Evolutionary conservation across 345 rosid species (phyloP).

Genomic region (Eucalyptus sp.): DNA sequence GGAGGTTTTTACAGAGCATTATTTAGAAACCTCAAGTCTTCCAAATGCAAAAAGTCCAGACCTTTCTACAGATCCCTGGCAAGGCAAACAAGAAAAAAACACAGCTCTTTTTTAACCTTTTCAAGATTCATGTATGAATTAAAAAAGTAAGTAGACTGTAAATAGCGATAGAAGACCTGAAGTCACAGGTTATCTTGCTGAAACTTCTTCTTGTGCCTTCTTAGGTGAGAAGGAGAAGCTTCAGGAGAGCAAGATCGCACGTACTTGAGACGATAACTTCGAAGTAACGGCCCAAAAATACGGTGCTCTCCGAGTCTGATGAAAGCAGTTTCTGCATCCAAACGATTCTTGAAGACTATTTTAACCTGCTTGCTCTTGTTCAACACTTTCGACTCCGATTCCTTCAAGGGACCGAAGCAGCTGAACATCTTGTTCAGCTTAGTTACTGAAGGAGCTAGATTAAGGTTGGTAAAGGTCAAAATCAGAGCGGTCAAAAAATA

Average conservation of each 20-base stretch:
- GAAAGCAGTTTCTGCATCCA: conserved; percentile 53
- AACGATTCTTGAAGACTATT: conserved; percentile 38
- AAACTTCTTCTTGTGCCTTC: not conserved
- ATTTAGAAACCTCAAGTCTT: not conserved
- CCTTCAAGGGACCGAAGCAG: conserved; percentile 30
- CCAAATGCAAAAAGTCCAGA: not conserved
- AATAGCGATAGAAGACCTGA: not conserved
- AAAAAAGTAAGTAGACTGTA: not conserved
- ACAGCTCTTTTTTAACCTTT: not conserved
- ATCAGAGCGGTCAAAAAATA: conserved; percentile 31
- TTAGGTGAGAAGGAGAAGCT: not conserved
- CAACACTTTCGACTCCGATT: conserved; percentile 30
- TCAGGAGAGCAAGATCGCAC: not conserved
- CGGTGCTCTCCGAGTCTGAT: conserved; percentile 52
- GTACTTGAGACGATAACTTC: not conserved
- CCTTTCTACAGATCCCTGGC: not conserved
- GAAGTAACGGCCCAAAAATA: conserved; percentile 49
- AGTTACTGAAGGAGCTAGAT: conserved; percentile 28
- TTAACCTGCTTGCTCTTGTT: conserved; percentile 39
- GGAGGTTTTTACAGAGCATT: not conserved
- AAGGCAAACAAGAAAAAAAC: not conserved
- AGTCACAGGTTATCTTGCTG: not conserved
- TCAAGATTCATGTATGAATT: not conserved
- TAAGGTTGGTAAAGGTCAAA: conserved; percentile 35
- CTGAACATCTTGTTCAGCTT: conserved; percentile 45